Conservation (phyloP, 2,329 filamentous ascomycete species). For the Myotisia sp. region DNA sequence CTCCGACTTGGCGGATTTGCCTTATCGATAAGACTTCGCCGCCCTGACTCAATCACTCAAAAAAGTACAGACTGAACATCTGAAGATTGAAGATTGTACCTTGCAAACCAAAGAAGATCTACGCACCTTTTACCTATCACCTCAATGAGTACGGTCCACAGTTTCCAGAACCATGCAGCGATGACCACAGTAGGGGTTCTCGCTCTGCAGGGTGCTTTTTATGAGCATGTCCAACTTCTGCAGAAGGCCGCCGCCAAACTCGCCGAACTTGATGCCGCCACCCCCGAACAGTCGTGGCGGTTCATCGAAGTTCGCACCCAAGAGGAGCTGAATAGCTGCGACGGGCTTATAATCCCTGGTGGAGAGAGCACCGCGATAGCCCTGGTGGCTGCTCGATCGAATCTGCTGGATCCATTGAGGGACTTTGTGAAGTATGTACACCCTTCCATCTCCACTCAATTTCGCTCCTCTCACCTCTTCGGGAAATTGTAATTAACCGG, state of each 20-base stretch:
- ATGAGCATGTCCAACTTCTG: constrained; percentile 70
- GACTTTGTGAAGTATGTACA: constrained; percentile 71
- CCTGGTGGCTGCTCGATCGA: constrained; percentile 67
- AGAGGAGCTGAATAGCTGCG: constrained; percentile 55
- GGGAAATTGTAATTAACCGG: constrained; percentile 9
- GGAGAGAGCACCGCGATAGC: constrained; percentile 93
- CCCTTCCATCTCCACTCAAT: not conserved
- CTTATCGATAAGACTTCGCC: no score
- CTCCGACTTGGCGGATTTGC: no score
- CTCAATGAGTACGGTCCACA: constrained; percentile 18
- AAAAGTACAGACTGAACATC: no score
- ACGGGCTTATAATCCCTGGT: constrained; percentile 78
- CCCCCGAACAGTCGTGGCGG: constrained; percentile 33
- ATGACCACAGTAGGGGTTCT: constrained; percentile 41
- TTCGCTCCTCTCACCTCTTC: no score
- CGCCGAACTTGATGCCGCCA: constrained; percentile 11
- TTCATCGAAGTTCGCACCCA: constrained; percentile 71
- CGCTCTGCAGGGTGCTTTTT: constrained; percentile 83
- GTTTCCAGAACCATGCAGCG: constrained; percentile 10
- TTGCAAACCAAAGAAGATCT: no score
- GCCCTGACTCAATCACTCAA: no score
- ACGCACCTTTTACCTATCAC: no score
- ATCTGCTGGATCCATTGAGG: constrained; percentile 67
- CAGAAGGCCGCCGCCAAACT: constrained; percentile 49
- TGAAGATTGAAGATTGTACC: no score